Conservation (phyloP, 257 asterid genomes). For the Gynochthodes officinalis region DNA sequence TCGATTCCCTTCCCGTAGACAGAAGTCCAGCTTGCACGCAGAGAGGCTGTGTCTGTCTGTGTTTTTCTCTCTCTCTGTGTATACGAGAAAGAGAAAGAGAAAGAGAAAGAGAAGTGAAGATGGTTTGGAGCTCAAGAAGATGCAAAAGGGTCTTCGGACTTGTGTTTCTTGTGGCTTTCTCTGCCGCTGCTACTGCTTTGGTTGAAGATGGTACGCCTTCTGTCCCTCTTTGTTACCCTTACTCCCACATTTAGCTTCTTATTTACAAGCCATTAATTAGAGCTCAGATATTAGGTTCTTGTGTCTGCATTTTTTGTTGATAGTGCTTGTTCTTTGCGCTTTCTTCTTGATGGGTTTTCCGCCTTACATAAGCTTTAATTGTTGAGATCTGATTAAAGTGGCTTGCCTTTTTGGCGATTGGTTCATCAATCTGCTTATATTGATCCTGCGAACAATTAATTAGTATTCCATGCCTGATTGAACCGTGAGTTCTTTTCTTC, state of each 20-base stretch:
- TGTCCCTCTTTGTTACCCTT: slow-evolving; percentile 1
- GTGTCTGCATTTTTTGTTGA: neutral
- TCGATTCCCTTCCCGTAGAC: too few species aligned
- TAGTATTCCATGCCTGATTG: neutral
- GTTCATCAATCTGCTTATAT: too few species aligned
- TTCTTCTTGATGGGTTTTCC: neutral
- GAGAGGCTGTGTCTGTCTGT: neutral
- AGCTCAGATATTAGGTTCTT: neutral
- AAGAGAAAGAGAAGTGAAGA: slow-evolving; percentile 24
- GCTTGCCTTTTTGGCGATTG: neutral
- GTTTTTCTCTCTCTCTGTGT: neutral
- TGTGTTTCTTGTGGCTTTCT: slow-evolving; percentile 20
- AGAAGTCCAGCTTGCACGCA: slow-evolving; percentile 1
- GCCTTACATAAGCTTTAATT: too few species aligned
- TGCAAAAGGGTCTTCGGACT: slow-evolving; percentile 25
- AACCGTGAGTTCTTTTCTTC: neutral
- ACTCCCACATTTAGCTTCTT: neutral
- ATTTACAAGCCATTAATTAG: neutral
- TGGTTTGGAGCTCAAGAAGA: slow-evolving; percentile 31
- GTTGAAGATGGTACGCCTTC: slow-evolving; percentile 41
- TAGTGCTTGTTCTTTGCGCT: neutral
- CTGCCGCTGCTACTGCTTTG: slow-evolving; percentile 21
- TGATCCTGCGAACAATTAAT: too few species aligned
- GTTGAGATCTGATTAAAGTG: slow-evolving; percentile 11
- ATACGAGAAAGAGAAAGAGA: too few species aligned